phyloP scores from a whole-genome alignment of 345 rosid genomes.

The Tarenaya hassleriana region DNA sequence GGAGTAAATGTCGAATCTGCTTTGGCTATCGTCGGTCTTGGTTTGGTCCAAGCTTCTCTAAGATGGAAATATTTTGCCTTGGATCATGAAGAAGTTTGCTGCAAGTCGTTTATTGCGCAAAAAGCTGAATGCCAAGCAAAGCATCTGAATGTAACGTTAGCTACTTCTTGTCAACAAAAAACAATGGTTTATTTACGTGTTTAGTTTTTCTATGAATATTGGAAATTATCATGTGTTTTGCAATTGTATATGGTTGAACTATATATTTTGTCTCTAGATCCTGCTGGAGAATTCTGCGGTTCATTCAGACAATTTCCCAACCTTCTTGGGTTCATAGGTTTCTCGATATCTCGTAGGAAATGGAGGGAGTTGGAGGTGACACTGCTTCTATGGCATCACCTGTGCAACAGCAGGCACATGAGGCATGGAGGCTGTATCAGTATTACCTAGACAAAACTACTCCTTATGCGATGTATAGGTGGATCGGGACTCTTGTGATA shows the following conservation, averaged over 20 bases:
- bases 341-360: slow-evolving; percentile 29
- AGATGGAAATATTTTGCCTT: too few relatives aligned
- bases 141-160: too few relatives aligned
- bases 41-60: too few relatives aligned
- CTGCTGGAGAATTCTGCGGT: not conserved
- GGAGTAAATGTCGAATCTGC: slow-evolving; percentile 1
- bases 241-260: too few relatives aligned
- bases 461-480: slow-evolving; percentile 61
- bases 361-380: slow-evolving; percentile 72
- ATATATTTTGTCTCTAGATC: not conserved
- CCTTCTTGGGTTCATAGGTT: slow-evolving; percentile 27
- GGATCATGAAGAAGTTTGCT: too few relatives aligned
- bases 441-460: slow-evolving; percentile 76
- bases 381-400: slow-evolving; percentile 47
- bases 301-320: slow-evolving; percentile 5
- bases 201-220: too few relatives aligned
- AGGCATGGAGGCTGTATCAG: slow-evolving; percentile 66
- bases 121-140: too few relatives aligned
- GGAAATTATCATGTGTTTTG: too few relatives aligned
- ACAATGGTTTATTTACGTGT: too few relatives aligned
- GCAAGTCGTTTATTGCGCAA: too few relatives aligned
- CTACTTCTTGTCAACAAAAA: too few relatives aligned
- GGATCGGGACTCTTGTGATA: slow-evolving; percentile 60
- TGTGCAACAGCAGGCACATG: slow-evolving; percentile 48
- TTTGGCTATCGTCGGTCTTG: too few relatives aligned